Evolutionary conservation across 148 eudicot species (phyloP).

Genomic region (Heliosperma pusillum): DNA sequence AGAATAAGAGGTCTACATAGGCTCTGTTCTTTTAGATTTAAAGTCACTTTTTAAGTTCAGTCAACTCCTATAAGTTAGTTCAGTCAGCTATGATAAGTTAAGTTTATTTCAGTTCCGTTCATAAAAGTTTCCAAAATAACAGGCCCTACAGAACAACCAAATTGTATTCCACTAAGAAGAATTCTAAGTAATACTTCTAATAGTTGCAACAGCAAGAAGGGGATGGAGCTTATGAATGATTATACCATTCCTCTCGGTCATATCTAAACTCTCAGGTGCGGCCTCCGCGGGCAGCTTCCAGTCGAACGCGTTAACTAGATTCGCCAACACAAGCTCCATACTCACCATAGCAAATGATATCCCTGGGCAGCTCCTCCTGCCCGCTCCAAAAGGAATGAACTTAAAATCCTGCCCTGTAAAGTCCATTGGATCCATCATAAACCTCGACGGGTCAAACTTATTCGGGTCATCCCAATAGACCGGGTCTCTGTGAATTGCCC

Average conservation of each 20-base stretch:
- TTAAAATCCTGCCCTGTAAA: conserved; percentile 27
- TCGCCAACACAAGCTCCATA: conserved; percentile 26
- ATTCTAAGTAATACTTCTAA: no score
- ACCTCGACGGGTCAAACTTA: conserved; percentile 36
- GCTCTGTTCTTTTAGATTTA: no score
- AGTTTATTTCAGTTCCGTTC: no score
- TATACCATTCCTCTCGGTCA: conserved; percentile 19
- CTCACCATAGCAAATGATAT: conserved; percentile 15
- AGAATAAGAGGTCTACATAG: no score
- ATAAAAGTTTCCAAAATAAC: no score
- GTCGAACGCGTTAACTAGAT: conserved; percentile 23
- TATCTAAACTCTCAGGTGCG: conserved; percentile 14
- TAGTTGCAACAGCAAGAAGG: conserved; percentile 22
- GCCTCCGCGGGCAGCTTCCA: conserved; percentile 26
- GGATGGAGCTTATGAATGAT: conserved; percentile 18
- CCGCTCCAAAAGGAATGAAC: conserved; percentile 37
- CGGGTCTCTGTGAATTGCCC: conserved; percentile 37
- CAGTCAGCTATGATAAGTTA: no score
- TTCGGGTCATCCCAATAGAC: conserved; percentile 29
- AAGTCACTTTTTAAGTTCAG: no score
- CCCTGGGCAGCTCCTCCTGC: conserved; percentile 39
- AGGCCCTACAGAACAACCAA: no score
- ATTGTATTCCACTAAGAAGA: no score
- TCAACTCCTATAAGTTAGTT: no score
- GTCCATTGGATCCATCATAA: conserved; percentile 17